Base-by-base conservation (phyloP, 257 asterid species). In the Agastache rugosa region DNA sequence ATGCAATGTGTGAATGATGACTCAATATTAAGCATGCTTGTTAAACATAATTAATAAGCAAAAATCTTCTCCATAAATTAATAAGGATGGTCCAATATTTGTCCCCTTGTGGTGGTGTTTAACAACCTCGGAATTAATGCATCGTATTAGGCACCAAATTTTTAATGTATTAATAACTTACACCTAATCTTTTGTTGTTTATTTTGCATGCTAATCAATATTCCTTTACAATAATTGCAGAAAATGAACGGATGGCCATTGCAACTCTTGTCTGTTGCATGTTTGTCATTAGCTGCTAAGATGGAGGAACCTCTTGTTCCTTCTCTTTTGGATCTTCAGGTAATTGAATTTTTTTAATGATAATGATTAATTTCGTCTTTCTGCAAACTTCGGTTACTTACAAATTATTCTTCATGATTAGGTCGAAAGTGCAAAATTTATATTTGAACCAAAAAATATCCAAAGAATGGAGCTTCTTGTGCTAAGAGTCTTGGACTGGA, bases 221-320 rank as follows among this genome's bases (percentile, higher is more conserved):
- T 45, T 5, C 6, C 22, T 8, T 60, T 67, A 54, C 66, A 67
- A 59, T 78, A 72, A 69, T 75, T 81, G 59, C 96, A 90, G 97
- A 79, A 84, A 81, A 72, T 84, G 79, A 89, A 82, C 25, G 96
- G 97, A 59, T 94, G 98, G 98, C 91, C 97, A 20, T 22, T 92
- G 81, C 98, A 94, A 86, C 87, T 94, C n/a, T 69, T 92, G 82
- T 87, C 98, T 20, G 91, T 90, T 69, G 95, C 97, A 63, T 94
- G 98, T 73, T 79, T 94, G 84, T 94, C 98, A 29, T 80, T 94
- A 79, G 98, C 98, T 51, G 98, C 98, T 56, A 94, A 94, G 74
- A 86, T 94, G 96, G 97, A 94, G 96, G 97, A 94, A 86, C 91
- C 87, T 50, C 91, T 90, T 8, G 97, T 92, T 86, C 98, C 98